These are phyloP conservation scores for Jackrogersella multiformis DNA, from an alignment of 495 filamentous ascomycete species.

Conservation along the genomic window DNA sequence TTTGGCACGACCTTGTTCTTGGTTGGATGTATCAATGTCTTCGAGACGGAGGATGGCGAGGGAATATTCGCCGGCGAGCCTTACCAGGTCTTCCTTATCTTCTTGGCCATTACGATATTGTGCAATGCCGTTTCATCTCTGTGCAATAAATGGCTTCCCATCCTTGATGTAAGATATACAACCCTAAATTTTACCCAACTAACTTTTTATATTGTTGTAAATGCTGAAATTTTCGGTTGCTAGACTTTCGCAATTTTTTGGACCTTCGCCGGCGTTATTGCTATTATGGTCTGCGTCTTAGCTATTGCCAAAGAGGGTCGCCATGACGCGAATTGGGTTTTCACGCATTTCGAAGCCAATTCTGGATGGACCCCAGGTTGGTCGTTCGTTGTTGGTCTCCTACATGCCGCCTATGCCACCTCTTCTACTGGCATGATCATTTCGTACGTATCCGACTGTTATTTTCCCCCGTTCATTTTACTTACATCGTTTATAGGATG, in stretches of 20 bases:
- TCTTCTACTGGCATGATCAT: constrained; percentile 65
- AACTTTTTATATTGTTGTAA: not conserved
- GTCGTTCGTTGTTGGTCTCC: constrained; percentile 59
- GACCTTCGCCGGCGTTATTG: constrained; percentile 59
- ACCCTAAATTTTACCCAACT: not conserved
- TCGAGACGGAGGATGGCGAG: constrained; percentile 51
- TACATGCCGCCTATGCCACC: constrained; percentile 61
- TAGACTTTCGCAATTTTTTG: constrained; percentile 63
- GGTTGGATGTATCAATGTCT: constrained; percentile 63
- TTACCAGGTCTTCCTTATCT: constrained; percentile 69
- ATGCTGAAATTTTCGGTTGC: not conserved
- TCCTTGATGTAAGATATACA: constrained; percentile 59
- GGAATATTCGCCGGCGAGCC: constrained; percentile 54
- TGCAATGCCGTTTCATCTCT: constrained; percentile 65
- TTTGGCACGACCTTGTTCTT: constrained; percentile 69
- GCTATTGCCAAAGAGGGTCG: constrained; percentile 58
- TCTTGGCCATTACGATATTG: constrained; percentile 64
- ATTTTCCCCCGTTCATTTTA: not conserved
- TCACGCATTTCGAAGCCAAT: constrained; percentile 56
- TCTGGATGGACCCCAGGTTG: constrained; percentile 61
- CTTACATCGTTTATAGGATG: constrained; percentile 48
- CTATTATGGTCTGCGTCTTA: constrained; percentile 55
- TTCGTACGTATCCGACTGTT: constrained; percentile 44
- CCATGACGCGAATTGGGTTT: constrained; percentile 51
- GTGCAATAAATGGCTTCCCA: constrained; percentile 64